Percentiles rank a stretch among this genome's conserved stretches.
Evolutionary conservation across 2,329 filamentous ascomycete species (phyloP).

Genomic region (Fusarium floridanum): DNA sequence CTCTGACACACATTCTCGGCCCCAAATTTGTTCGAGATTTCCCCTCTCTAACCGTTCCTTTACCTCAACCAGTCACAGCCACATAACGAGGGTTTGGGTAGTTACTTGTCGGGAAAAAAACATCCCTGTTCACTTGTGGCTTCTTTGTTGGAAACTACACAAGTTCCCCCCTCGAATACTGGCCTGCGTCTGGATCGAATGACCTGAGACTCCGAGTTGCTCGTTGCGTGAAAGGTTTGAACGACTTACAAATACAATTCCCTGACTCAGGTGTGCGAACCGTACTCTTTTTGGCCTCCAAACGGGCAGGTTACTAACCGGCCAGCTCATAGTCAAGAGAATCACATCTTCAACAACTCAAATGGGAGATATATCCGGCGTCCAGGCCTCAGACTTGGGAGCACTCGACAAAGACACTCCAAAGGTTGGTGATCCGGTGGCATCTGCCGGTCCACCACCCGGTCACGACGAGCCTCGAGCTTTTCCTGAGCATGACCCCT

Average conservation of each 20-base stretch:
- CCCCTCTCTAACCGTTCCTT: slow-evolving; percentile 19
- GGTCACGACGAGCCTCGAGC: slow-evolving; percentile 21
- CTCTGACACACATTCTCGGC: slow-evolving; percentile 32
- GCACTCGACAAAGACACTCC: slow-evolving; percentile 17
- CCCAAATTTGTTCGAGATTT: slow-evolving; percentile 32
- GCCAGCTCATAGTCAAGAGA: slow-evolving; percentile 5
- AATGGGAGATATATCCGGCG: slow-evolving; percentile 44
- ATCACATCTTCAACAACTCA: slow-evolving; percentile 2
- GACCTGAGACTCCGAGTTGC: background rate
- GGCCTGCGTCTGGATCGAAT: slow-evolving; percentile 7
- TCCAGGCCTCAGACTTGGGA: slow-evolving; percentile 30
- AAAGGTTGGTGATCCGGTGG: slow-evolving; percentile 16
- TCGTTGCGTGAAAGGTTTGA: background rate
- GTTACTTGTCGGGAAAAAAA: slow-evolving; percentile 20
- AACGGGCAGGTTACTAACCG: slow-evolving; percentile 17
- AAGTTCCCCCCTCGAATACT: slow-evolving; percentile 3
- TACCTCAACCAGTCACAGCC: slow-evolving; percentile 24
- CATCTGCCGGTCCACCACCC: slow-evolving; percentile 13
- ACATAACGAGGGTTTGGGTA: slow-evolving; percentile 20
- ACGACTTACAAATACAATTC: slow-evolving; percentile 15
- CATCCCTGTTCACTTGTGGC: slow-evolving; percentile 33
- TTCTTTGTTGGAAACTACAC: slow-evolving; percentile 18
- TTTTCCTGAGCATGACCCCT: slow-evolving; percentile 36
- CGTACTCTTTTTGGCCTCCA: background rate
- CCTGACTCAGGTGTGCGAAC: background rate